phyloP scores from a whole-genome alignment of 371 early-diverging fungal genomes.

The Furculomyces boomerangus region DNA sequence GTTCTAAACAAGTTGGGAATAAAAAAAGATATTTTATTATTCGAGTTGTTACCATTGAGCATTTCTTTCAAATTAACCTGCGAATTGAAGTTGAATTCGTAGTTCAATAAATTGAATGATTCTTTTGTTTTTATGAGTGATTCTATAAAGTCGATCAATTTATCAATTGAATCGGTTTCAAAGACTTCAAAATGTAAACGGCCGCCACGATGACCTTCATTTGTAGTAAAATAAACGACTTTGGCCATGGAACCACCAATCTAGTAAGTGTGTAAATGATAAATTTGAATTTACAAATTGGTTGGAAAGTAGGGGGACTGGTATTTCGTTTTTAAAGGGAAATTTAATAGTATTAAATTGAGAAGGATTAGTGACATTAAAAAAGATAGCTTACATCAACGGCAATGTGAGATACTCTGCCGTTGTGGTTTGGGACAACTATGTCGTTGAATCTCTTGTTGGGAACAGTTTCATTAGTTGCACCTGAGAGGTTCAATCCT shows the following conservation, averaged over 20 bases:
- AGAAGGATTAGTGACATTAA: neutral
- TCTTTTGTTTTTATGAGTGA: conserved; percentile 36
- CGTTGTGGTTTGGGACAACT: conserved; percentile 68
- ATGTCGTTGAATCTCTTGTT: conserved; percentile 35
- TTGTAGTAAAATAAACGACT: conserved; percentile 64
- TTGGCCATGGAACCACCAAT: conserved; percentile 91
- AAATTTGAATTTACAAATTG: neutral
- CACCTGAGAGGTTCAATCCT: conserved; percentile 24
- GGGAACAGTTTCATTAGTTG: conserved; percentile 13
- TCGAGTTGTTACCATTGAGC: too few species aligned
- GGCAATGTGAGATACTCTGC: conserved; percentile 76
- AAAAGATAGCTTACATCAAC: conserved; percentile 47
- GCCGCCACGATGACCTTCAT: conserved; percentile 48
- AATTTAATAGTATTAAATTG: too few species aligned
- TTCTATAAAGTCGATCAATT: conserved; percentile 69
- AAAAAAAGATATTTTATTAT: too few species aligned
- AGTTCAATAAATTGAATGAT: neutral
- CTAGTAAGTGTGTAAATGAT: conserved; percentile 10
- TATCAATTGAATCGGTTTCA: conserved; percentile 78
- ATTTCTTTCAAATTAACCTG: too few species aligned
- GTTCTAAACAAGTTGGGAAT: too few species aligned
- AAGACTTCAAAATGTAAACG: conserved; percentile 84
- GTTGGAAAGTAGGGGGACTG: too few species aligned
- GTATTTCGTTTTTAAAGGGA: too few species aligned
- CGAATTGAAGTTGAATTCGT: neutral